Evolutionary conservation across 306 rosid species (phyloP).

Genomic region (Sindora glabra): DNA sequence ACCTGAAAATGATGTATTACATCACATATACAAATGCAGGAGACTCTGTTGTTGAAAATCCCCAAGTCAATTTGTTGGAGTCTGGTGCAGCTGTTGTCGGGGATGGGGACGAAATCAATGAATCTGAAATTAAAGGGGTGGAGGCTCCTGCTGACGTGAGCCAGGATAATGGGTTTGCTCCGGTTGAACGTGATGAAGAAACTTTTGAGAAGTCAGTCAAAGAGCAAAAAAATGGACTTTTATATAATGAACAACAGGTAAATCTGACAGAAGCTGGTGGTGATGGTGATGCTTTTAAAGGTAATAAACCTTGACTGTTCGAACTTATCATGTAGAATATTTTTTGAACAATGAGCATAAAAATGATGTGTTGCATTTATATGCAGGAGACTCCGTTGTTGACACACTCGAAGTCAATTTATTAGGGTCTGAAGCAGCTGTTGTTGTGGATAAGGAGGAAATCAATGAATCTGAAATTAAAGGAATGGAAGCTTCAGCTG

Average conservation of each 20-base stretch:
- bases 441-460: slow-evolving; percentile 34
- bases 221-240: slow-evolving; percentile 10
- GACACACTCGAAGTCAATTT: slow-evolving; percentile 20
- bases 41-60: slow-evolving; percentile 31
- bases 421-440: slow-evolving; percentile 29
- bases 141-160: slow-evolving; percentile 23
- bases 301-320: too few species aligned
- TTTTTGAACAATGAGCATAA: too few species aligned
- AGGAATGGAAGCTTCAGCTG: slow-evolving; percentile 24
- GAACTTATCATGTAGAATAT: too few species aligned
- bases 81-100: slow-evolving; percentile 40
- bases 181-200: slow-evolving; percentile 23
- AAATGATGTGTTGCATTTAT: too few species aligned
- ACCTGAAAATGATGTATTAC: slow-evolving; percentile 13
- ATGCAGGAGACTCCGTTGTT: slow-evolving; percentile 32
- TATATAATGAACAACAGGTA: not conserved
- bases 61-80: slow-evolving; percentile 16
- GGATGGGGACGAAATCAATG: slow-evolving; percentile 30
- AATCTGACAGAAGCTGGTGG: not conserved
- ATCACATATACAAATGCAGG: slow-evolving; percentile 14
- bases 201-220: not conserved
- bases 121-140: slow-evolving; percentile 25
- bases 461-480: slow-evolving; percentile 31
- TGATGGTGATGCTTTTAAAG: slow-evolving; percentile 18
- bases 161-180: slow-evolving; percentile 44